Base-by-base conservation (phyloP, 352 stramenopile genomes). In the Phytophthora vignae region DNA sequence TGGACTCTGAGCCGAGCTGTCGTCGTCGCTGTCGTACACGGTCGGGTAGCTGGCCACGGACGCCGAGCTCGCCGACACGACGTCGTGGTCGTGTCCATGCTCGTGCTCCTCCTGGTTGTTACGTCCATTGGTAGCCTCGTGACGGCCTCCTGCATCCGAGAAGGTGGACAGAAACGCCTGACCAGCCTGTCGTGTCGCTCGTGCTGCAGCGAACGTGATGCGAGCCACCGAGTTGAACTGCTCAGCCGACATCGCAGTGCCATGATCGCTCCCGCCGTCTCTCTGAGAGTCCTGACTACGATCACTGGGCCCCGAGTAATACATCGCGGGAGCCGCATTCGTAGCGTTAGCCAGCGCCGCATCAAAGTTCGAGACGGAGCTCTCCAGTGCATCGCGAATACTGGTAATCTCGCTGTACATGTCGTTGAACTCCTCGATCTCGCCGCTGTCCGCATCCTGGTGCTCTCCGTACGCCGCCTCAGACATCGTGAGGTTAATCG, bases 401-500 rank as follows among this genome's bases (percentile, higher is more conserved):
- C 73, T 82, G 48, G 76, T 78, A 38, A 89, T 81, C 31, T 87
- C 79, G 48, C 78, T 78, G 72, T 84, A 88, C 54, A 90, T 76
- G 19, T 90, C 81, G 22, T 82, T 85, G 52, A 80, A 88, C 31
- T 73, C 74, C 21, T 79, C 68, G 2, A 59, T 54, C 22, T 67
- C 65, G 36, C 78, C 64, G 14, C 65, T 75, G 12, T 71, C 62
- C 14, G 87, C 78, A 10, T 83, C 73, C 38, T 83, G 73, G 3
- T 54, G 73, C 60, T 74, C 72, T 69, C 40, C 74, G 29, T 71
- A 73, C 25, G 56, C 66, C 61, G 77, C 82, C 33, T 91, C 83
- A 0, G 85, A 88, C 58, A 91, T 86, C 0, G 83, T 83, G 10
- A 90, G 63, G 53, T 91, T 89, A 46, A 93, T 93, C 0, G 85